A percentile compares a stretch with the other conserved stretches of the same genome.
Conservation (phyloP, 2,329 filamentous ascomycete genomes). For the Calonectria pseudoreteaudii region DNA sequence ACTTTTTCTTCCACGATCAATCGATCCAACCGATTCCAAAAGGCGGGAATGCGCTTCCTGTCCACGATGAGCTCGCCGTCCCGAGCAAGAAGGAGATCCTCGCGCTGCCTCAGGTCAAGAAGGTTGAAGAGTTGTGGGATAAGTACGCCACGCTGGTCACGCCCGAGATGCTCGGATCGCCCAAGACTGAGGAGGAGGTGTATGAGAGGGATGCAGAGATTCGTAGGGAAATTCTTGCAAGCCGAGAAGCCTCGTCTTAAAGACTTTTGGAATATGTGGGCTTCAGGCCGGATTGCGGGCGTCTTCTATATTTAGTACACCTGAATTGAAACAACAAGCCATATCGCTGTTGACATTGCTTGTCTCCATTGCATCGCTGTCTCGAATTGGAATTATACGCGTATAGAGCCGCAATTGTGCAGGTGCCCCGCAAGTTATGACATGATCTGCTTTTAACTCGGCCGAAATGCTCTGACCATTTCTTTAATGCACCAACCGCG, state of each 20-base stretch:
- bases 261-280: too few relatives aligned
- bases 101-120: too few relatives aligned
- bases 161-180: too few relatives aligned
- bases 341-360: neutral
- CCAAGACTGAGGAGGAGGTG: too few relatives aligned
- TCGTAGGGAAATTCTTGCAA: too few relatives aligned
- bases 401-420: neutral
- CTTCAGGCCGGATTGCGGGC: too few relatives aligned
- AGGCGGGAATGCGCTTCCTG: neutral
- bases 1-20: neutral
- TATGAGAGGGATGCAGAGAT: too few relatives aligned
- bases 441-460: neutral
- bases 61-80: neutral
- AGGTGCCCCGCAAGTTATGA: neutral
- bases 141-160: neutral
- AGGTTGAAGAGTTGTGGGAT: too few relatives aligned
- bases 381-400: neutral
- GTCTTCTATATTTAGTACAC: too few relatives aligned
- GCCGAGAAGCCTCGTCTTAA: too few relatives aligned
- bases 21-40: neutral
- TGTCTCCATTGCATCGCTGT: neutral
- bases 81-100: neutral
- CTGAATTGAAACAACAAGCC: neutral
- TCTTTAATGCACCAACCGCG: neutral
- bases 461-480: neutral